phyloP scores from a whole-genome alignment of 495 filamentous ascomycete species.

The Xylaria grammica region DNA sequence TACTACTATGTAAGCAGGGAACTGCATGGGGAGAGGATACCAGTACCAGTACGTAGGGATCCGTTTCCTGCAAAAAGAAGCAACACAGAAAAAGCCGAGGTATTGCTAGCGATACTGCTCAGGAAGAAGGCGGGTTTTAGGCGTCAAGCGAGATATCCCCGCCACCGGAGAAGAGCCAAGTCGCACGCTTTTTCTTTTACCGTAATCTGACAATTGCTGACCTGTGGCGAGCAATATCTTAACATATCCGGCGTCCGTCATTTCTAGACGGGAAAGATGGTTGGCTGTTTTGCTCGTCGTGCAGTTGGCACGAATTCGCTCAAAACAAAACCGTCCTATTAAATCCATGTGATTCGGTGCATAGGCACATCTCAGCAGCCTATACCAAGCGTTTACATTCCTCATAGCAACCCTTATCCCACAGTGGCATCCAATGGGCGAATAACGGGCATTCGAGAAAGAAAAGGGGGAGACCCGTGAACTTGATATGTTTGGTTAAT shows the following conservation, averaged over 20 bases:
- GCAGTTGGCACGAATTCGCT: slow-evolving; percentile 18
- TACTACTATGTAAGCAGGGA: too few relatives aligned
- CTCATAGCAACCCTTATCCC: slow-evolving; percentile 2
- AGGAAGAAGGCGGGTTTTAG: not conserved
- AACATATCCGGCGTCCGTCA: slow-evolving; percentile 1
- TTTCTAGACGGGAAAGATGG: slow-evolving; percentile 10
- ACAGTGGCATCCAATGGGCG: not conserved
- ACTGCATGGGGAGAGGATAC: too few relatives aligned
- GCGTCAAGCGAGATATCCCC: not conserved
- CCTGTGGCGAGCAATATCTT: slow-evolving; percentile 11
- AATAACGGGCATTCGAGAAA: slow-evolving; percentile 13
- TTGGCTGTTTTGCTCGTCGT: slow-evolving; percentile 7
- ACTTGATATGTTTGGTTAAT: slow-evolving; percentile 9
- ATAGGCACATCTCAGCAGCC: slow-evolving; percentile 12
- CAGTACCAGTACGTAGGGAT: too few relatives aligned
- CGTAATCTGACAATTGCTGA: slow-evolving; percentile 4
- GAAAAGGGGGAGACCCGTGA: slow-evolving; percentile 24
- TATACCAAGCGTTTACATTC: slow-evolving; percentile 5
- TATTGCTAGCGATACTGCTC: not conserved
- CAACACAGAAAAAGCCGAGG: not conserved
- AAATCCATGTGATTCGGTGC: not conserved
- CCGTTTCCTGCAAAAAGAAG: not conserved
- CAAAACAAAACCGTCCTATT: slow-evolving; percentile 16
- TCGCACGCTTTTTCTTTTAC: slow-evolving; percentile 6
- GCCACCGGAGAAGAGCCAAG: slow-evolving; percentile 7